Base-by-base conservation (phyloP, 1,139 yeast genomes). In the Kodamaea plutei region DNA sequence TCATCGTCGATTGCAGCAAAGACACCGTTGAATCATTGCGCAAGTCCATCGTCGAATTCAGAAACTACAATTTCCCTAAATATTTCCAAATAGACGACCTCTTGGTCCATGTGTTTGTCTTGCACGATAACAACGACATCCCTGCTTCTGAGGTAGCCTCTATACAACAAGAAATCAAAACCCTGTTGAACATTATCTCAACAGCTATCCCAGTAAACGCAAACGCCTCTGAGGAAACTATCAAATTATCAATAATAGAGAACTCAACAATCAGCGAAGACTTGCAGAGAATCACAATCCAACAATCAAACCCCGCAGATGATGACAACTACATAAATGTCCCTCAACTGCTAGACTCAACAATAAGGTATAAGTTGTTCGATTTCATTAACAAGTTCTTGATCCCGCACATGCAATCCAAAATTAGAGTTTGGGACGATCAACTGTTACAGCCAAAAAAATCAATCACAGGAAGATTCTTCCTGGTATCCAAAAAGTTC, bases 341-440 rank as follows among this genome's bases (percentile, higher is more conserved):
- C 25, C 67, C 76, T 19, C 47, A 45, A 30, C 35, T 59, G 22
- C 28, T 79, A 37, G 70, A 62, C 52, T 30, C 53, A 2, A 50
- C 69, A 0, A 51, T 84, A 23, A 54, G 68, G 15, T 44, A 51
- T 6, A 64, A 67, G 32, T 47, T 81, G 7, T 59, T 69, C 35
- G 85, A 80, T 22, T 61, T 78, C 30, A 68, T 81, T 7, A 69
- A 69, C 30, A 74, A 73, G 43, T 64, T 65, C 37, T 58, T 87
- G 31, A 65, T 84, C 2, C 91, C 95, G 1, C 87, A 78, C 50
- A 83, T 87, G 94, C 89, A 84, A 48, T 57, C 68, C 30, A 74
- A 85, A 51, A 69, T 85, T 26, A 64, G 81, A 33, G 47, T 72
- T n/a, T 82, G 95, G 95, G 84, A 80, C 48, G 89, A 88, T 46